Evolutionary conservation across 179 eudicot species (phyloP), one percentile per base, ranked within the genome.

Genomic region (Patellifolia procumbens): DNA sequence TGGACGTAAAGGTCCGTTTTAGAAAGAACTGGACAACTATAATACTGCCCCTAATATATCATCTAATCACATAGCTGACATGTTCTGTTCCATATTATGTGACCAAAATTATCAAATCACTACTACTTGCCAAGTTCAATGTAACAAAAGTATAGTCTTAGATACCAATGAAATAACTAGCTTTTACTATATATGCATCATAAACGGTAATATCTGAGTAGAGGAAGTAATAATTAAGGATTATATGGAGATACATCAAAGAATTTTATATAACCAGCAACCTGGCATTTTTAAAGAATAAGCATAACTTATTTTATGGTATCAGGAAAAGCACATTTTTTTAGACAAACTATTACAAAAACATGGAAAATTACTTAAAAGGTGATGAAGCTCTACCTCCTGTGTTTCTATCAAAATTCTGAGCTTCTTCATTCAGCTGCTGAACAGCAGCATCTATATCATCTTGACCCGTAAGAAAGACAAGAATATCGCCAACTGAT

Each of bases 401-500:
- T 76, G 83, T 76, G 72, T 73, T 63, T 81, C 87, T 90, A 60
- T 79, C 80, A 74, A 63, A 75, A 70, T 56, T 83, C 75, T 85
- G 92, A 70, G 93, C 82, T 85, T 96, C 91, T 85, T 96, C 99
- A 61, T 83, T 85, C 73, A 96, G 88, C 87, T 93, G 82, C 80
- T 85, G 96, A 43, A 90, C 86, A 60, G 97, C 96, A 78, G 92
- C 86, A 72, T 93, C 98, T 68, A 96, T 93, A 83, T 96, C 99
- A 90, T 96, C 99, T 91, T 96, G 96, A 75, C 99, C 99, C 28
- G 96, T 96, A 43, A 93, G 91, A 79, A 96, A 93, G 56, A 95
- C 97, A 75, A 96, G 87, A 74, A 96, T 88, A 86, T 93, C 98
- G 53, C 99, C 99, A 80, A 76, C 77, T 77, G 96, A 86, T 79